These are phyloP conservation scores for Diaporthe citrichinensis DNA, from an alignment of 2,329 filamentous ascomycete genomes.

Conservation along the genomic window DNA sequence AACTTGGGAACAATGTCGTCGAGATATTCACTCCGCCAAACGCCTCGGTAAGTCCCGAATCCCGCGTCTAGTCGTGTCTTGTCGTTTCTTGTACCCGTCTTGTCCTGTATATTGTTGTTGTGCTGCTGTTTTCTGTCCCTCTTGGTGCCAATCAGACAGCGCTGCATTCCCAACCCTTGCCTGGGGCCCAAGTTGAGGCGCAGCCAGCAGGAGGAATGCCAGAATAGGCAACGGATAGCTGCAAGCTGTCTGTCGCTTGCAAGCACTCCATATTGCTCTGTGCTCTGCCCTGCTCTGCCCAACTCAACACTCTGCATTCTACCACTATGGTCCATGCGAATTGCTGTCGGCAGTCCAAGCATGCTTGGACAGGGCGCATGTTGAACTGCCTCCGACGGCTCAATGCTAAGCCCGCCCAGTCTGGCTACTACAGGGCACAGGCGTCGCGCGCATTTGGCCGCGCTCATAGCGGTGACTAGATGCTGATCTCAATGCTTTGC, in stretches of 20 bases:
- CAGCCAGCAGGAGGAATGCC: constrained; percentile 4
- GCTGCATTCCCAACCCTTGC: constrained; percentile 7
- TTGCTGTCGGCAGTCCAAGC: background rate
- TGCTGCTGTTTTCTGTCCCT: background rate
- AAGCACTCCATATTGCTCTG: background rate
- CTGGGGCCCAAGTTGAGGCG: constrained; percentile 2
- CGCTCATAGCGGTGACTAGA: background rate
- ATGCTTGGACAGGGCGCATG: background rate
- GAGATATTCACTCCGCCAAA: constrained; percentile 40
- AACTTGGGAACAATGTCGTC: constrained; percentile 32
- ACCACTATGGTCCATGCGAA: background rate
- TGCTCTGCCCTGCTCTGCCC: background rate
- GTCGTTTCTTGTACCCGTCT: background rate
- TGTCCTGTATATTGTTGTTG: background rate
- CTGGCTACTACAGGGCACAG: background rate
- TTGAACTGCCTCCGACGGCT: background rate
- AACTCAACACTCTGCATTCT: background rate
- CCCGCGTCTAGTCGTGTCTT: constrained; percentile 1
- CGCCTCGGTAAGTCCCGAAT: constrained; percentile 39
- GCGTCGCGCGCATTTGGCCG: background rate
- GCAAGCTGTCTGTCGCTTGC: background rate
- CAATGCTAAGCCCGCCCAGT: background rate
- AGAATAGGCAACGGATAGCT: constrained; percentile 12
- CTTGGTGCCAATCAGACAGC: constrained; percentile 9
- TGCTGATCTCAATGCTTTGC: background rate